Evolutionary conservation across 1,284 basidiomycete species (phyloP).

Genomic region (Cryptococcus hybrid): DNA sequence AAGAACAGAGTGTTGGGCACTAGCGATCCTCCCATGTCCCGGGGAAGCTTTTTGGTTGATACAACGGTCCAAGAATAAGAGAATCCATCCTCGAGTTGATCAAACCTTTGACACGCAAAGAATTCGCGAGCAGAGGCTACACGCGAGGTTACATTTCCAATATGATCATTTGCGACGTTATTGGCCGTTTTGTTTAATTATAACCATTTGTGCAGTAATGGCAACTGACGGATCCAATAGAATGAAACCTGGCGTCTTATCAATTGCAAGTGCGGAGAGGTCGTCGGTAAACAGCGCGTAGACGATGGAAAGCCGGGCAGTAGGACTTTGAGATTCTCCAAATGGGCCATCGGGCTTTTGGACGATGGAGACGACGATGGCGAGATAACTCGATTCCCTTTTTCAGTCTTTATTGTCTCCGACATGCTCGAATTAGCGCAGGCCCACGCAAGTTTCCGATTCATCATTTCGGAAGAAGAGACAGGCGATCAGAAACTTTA

Average conservation of each 20-base stretch:
- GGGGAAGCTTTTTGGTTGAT: slow-evolving; percentile 66
- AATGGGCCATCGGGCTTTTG: slow-evolving; percentile 75
- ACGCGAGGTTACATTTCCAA: slow-evolving; percentile 28
- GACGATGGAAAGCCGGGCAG: slow-evolving; percentile 42
- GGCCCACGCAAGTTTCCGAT: slow-evolving; percentile 85
- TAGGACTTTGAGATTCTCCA: slow-evolving; percentile 59
- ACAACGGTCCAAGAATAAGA: slow-evolving; percentile 78
- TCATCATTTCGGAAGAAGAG: slow-evolving; percentile 78
- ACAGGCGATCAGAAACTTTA: slow-evolving; percentile 72
- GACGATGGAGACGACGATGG: slow-evolving; percentile 52
- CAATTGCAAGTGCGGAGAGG: slow-evolving; percentile 73
- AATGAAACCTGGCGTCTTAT: slow-evolving; percentile 63
- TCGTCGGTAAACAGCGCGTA: slow-evolving; percentile 63
- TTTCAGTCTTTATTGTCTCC: slow-evolving; percentile 77
- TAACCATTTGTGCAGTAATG: slow-evolving; percentile 19
- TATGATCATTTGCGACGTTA: neutral
- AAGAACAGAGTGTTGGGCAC: slow-evolving; percentile 1
- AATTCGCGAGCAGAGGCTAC: slow-evolving; percentile 76
- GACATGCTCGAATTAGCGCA: slow-evolving; percentile 84
- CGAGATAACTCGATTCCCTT: slow-evolving; percentile 63
- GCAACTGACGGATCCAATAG: slow-evolving; percentile 16
- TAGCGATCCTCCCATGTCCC: neutral
- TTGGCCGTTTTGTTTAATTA: slow-evolving; percentile 5
- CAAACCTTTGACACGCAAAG: slow-evolving; percentile 52
- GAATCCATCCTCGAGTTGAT: slow-evolving; percentile 22